Conservation (phyloP, 306 rosid species). For the Cicer cuneatum region DNA sequence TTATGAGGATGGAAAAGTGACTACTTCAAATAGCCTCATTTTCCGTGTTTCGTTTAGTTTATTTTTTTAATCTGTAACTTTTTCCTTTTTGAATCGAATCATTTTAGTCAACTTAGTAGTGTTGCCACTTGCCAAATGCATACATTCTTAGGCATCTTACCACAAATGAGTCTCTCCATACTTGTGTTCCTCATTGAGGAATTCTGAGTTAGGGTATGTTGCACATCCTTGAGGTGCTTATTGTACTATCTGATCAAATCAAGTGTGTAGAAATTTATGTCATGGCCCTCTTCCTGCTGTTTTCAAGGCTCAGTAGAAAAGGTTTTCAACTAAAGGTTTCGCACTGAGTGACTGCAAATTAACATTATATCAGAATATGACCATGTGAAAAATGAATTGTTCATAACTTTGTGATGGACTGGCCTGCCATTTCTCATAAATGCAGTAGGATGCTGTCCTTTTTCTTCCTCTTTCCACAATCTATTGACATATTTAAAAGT, state of each 20-base stretch:
- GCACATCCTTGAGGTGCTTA: conserved; percentile 1
- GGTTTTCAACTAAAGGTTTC: conserved; percentile 7
- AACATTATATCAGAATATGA: conserved; percentile 6
- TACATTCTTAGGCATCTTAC: conserved; percentile 6
- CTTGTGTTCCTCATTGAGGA: background rate
- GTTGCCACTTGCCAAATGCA: conserved; percentile 11
- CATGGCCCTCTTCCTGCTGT: background rate
- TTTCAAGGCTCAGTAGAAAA: background rate
- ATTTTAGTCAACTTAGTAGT: conserved; percentile 6
- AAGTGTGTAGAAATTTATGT: background rate
- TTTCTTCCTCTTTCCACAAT: background rate
- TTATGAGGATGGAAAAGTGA: background rate
- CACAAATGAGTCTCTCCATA: background rate
- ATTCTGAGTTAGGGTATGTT: conserved; percentile 2
- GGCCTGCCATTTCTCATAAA: conserved; percentile 24
- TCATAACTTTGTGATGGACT: conserved; percentile 26
- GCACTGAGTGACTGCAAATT: background rate
- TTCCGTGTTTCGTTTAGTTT: background rate
- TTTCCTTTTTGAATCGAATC: background rate
- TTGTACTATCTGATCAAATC: conserved; percentile 6
- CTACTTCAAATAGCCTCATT: background rate
- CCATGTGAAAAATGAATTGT: background rate
- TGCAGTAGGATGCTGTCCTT: background rate
- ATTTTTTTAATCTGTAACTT: background rate
- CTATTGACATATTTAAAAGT: conserved; percentile 4